A percentile compares a stretch with the other conserved stretches of the same genome.
Conservation (phyloP, 495 filamentous ascomycete species). For the Penicillium steckii region DNA sequence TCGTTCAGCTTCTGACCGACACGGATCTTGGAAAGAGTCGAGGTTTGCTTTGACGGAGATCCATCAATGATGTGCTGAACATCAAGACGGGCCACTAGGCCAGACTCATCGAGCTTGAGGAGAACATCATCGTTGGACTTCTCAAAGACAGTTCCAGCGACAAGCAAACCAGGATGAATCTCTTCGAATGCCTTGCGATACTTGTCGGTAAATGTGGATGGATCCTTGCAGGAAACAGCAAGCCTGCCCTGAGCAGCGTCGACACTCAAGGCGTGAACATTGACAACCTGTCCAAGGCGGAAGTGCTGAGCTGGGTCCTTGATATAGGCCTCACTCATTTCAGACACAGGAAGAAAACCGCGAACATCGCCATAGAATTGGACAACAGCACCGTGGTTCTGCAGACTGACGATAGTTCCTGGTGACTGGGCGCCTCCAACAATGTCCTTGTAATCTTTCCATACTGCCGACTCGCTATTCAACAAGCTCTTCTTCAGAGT, state of each 20-base stretch:
- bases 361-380: constrained; percentile 85
- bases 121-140: constrained; percentile 79
- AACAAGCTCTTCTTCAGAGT: constrained; percentile 93
- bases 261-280: constrained; percentile 76
- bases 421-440: constrained; percentile 68
- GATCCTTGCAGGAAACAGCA: constrained; percentile 90
- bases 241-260: constrained; percentile 68
- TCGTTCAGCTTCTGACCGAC: constrained; percentile 78
- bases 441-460: constrained; percentile 72
- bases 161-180: constrained; percentile 66
- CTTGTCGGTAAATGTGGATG: constrained; percentile 67
- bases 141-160: constrained; percentile 76
- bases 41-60: constrained; percentile 67
- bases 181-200: constrained; percentile 73
- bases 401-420: constrained; percentile 80
- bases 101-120: constrained; percentile 68
- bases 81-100: constrained; percentile 71
- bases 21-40: constrained; percentile 72
- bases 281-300: constrained; percentile 84
- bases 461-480: constrained; percentile 74
- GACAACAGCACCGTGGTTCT: constrained; percentile 77
- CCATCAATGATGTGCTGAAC: constrained; percentile 82
- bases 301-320: constrained; percentile 87
- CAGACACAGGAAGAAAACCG: constrained; percentile 85
- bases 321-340: constrained; percentile 98